Base-by-base conservation (phyloP, 2,329 filamentous ascomycete genomes). In the Rhynchosporium agropyri region DNA sequence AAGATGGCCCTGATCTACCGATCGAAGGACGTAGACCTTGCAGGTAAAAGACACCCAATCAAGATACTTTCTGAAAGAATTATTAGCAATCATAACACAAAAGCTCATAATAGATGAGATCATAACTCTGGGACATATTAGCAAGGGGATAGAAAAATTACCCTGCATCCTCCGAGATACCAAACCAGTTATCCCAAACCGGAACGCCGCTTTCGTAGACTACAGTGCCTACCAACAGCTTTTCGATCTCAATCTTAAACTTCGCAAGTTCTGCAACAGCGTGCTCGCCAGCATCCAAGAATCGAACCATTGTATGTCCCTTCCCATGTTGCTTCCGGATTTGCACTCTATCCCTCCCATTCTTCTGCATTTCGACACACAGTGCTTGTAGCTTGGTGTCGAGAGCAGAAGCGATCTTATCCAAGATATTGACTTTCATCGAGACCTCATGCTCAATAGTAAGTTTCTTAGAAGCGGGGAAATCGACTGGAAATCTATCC, bases 361-460 rank as follows among this genome's bases (percentile, higher is more conserved):
- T 12, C 33, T 29, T 20, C 8, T 42, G 28, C 2, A 42, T 28
- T 4, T 40, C 20, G 7, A 29, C 31, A 3, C 33, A 29, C 0
- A 58, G 9, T 5, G 29, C 13, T 36, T 49, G 29, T 4, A 58
- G 31, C 2, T 42, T 6, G 5, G 20, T 2, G 6, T 45, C 31
- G 10, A 58, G 33, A 29, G 43, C 42, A 1, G n/a, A 8, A 28
- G 29, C 56, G 8, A 58, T 36, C 26, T 50, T 58, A 7, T 28
- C 28, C 2, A 33, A 33, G 31, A 58, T 40, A 12, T 58, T 58
- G 43, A 50, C 43, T 40, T 58, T 58, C 15, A 58, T 49, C 1
- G 56, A 48, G 20, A 26, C 20, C 9, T 38, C 28, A 48, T 9
- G 29, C 20, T 58, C 56, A 12, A 58, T n/a, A 12, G 20, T 49